Base-by-base conservation (phyloP, 2,329 filamentous ascomycete species). In the Pseudopithomyces maydicus region DNA sequence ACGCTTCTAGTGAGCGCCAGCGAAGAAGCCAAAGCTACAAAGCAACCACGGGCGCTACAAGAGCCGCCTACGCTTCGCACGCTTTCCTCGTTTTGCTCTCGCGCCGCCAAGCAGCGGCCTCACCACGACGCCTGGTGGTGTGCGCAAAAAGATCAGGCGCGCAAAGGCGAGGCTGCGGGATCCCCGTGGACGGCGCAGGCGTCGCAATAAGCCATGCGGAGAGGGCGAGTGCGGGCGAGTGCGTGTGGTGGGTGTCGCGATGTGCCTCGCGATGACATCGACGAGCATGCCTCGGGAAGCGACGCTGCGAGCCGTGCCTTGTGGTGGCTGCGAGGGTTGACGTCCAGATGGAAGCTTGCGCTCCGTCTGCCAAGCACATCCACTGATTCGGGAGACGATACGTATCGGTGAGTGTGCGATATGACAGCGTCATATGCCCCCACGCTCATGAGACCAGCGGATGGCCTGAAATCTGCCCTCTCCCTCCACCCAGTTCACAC, bases 1-100 rank as follows among this genome's bases (percentile, higher is more conserved):
- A 75, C 60, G 65, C 61, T 69, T 65, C 67, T 68, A 67, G 67
- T 58, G 65, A 55, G 55, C 61, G 64, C 65, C 58, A 63, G 36
- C 54, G 38, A 17, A 43, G 48, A 38, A 42, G 48, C 36, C 47
- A 29, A 26, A 39, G 12, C 12, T 26, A 20, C 23, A 32, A n/a
- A 50, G 47, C 47, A 50, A 41, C 42, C 20, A 26, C 38, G 48
- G 50, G 29, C 29, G 29, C 41, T 52, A 33, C 36, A 50, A 41
- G 47, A 50, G 47, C 47, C 47, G 47, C 47, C 22, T 50, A 36
- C 47, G 36, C 45, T 22, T 42, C 17, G 45, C 45, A 20, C 11
- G 45, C 26, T 29, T 5, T 29, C 5, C 26, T 29, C 26, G 26
- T 8, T 29, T 29, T 29, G 26, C 32, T 20, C 44, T 15, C 39